Conservation (phyloP, 2,329 filamentous ascomycete genomes). For the Chalaropsis thielavioides region DNA sequence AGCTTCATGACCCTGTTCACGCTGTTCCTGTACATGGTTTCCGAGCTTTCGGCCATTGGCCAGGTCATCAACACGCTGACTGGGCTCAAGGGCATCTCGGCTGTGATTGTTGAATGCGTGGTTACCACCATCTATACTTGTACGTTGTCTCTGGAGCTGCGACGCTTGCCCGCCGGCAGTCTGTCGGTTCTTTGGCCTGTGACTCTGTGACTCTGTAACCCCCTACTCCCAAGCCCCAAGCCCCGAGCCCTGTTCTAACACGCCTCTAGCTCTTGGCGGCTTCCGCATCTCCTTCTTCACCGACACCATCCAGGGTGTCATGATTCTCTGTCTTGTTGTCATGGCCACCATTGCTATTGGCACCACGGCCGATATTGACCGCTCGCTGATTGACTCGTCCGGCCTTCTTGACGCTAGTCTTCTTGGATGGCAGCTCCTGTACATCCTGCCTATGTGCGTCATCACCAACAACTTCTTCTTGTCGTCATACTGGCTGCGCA, state of each 20-base stretch:
- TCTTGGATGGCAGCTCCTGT: slow-evolving; percentile 72
- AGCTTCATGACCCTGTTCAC: slow-evolving; percentile 67
- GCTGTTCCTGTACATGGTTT: slow-evolving; percentile 75
- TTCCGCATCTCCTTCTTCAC: slow-evolving; percentile 77
- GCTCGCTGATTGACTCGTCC: slow-evolving; percentile 50
- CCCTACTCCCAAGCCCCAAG: too few relatives aligned
- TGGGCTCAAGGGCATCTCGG: slow-evolving; percentile 57
- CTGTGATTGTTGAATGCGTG: slow-evolving; percentile 61
- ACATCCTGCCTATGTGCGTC: slow-evolving; percentile 69
- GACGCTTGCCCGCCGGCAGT: neutral
- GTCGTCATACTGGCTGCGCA: slow-evolving; percentile 70
- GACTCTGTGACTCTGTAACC: too few relatives aligned
- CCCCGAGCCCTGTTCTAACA: neutral
- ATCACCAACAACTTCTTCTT: slow-evolving; percentile 80
- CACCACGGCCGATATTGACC: slow-evolving; percentile 57
- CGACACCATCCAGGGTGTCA: slow-evolving; percentile 64
- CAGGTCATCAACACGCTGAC: slow-evolving; percentile 64
- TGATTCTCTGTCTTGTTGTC: slow-evolving; percentile 62
- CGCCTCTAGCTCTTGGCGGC: slow-evolving; percentile 53
- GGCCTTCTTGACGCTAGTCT: slow-evolving; percentile 53
- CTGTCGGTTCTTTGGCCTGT: fast-evolving
- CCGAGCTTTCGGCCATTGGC: slow-evolving; percentile 66
- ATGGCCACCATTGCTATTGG: slow-evolving; percentile 67
- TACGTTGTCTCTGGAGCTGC: slow-evolving; percentile 27
- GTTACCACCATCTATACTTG: slow-evolving; percentile 76